Percentiles rank a stretch among this genome's conserved stretches.
phyloP scores from a whole-genome alignment of 345 rosid genomes.

The Citrus maxima region DNA sequence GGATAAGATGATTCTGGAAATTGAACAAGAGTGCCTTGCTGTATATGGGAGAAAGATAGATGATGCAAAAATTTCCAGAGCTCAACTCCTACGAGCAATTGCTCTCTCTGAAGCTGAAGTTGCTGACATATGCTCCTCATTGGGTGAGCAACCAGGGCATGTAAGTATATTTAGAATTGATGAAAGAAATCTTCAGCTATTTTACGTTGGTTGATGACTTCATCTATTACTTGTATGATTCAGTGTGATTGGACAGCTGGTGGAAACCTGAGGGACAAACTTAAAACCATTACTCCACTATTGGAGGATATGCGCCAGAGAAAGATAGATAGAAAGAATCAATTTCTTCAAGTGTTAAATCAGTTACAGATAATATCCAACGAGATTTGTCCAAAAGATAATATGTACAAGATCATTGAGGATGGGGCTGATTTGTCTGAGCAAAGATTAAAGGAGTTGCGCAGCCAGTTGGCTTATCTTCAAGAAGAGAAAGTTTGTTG shows the following conservation, averaged over 20 bases:
- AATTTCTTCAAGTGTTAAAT: constrained; percentile 43
- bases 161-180: constrained; percentile 24
- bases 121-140: constrained; percentile 40
- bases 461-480: constrained; percentile 35
- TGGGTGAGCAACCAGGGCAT: constrained; percentile 42
- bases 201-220: neutral
- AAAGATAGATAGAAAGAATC: constrained; percentile 42
- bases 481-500: constrained; percentile 58
- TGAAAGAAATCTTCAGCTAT: neutral
- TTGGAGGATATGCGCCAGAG: constrained; percentile 45
- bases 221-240: neutral
- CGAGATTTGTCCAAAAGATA: constrained; percentile 41
- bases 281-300: constrained; percentile 31
- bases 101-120: constrained; percentile 48
- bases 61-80: constrained; percentile 42
- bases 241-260: constrained; percentile 35
- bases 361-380: constrained; percentile 42
- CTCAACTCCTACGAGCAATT: constrained; percentile 39
- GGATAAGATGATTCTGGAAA: constrained; percentile 43
- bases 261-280: constrained; percentile 48
- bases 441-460: constrained; percentile 50
- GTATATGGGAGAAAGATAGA: constrained; percentile 50
- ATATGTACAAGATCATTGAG: constrained; percentile 21
- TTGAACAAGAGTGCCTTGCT: constrained; percentile 51
- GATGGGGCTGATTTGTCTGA: constrained; percentile 52